Evolutionary conservation across 2,329 filamentous ascomycete species (phyloP).

Genomic region (Xylariaceae sp.): DNA sequence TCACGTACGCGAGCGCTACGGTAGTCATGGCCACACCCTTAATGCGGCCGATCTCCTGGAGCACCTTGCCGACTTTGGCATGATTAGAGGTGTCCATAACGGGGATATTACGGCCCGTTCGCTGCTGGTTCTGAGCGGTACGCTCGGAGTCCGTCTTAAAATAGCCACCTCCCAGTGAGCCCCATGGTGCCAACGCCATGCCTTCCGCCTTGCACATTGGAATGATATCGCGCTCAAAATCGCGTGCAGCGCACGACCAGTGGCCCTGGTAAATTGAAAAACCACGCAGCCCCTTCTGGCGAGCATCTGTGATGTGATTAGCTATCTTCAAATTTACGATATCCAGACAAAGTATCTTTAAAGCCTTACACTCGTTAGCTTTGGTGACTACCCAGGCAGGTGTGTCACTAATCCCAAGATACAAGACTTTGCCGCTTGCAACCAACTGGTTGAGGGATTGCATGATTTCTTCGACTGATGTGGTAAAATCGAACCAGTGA

Average conservation of each 20-base stretch:
- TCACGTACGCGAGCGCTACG: constrained; percentile 57
- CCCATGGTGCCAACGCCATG: constrained; percentile 57
- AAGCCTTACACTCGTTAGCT: constrained; percentile 48
- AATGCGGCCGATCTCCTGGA: constrained; percentile 17
- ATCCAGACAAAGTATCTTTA: neutral
- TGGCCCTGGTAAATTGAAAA: constrained; percentile 67
- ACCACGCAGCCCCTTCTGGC: constrained; percentile 54
- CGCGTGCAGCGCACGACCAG: constrained; percentile 60
- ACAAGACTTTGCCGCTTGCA: constrained; percentile 23
- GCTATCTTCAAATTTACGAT: no score
- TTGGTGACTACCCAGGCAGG: constrained; percentile 54
- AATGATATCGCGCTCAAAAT: constrained; percentile 64
- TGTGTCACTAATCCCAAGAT: constrained; percentile 45
- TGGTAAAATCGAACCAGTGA: constrained; percentile 31
- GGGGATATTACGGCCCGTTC: constrained; percentile 14
- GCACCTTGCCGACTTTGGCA: constrained; percentile 1
- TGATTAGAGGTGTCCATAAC: constrained; percentile 10
- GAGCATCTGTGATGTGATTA: constrained; percentile 64
- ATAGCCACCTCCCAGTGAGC: constrained; percentile 27
- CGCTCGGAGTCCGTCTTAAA: constrained; percentile 20
- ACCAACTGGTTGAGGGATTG: constrained; percentile 27
- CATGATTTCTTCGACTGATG: constrained; percentile 32
- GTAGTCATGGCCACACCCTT: constrained; percentile 43
- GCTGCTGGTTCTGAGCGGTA: neutral
- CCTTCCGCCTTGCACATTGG: constrained; percentile 62